phyloP scores from a whole-genome alignment of 192 early-diverging fungal genomes.

The Diversispora epigaea region DNA sequence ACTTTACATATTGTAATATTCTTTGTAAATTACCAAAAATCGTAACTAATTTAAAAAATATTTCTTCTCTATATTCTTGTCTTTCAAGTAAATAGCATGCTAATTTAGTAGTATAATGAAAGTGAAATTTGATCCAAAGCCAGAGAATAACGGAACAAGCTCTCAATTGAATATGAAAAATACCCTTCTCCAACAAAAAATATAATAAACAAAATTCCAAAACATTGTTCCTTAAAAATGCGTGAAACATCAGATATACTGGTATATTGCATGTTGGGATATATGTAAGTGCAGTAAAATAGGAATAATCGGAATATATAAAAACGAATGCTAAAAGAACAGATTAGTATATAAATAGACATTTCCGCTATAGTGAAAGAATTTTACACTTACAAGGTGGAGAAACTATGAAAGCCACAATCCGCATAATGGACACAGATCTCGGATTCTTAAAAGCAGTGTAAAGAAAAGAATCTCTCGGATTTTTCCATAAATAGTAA shows the following conservation, averaged over 20 bases:
- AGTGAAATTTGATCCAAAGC: not conserved
- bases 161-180: not conserved
- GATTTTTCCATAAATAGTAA: slow-evolving; percentile 23
- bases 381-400: slow-evolving; percentile 20
- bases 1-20: slow-evolving; percentile 3
- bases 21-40: slow-evolving; percentile 1
- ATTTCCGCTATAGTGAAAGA: not conserved
- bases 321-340: slow-evolving; percentile 15
- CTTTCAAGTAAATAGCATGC: slow-evolving; percentile 13
- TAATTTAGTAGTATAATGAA: slow-evolving; percentile 5
- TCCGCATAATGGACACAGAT: not conserved
- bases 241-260: not conserved
- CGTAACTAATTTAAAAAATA: not conserved
- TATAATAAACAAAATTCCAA: slow-evolving; percentile 1
- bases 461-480: slow-evolving; percentile 17
- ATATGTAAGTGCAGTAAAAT: slow-evolving; percentile 19
- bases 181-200: slow-evolving; percentile 12
- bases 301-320: slow-evolving; percentile 22
- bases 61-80: not conserved
- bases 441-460: slow-evolving; percentile 15
- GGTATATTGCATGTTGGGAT: slow-evolving; percentile 2
- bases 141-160: not conserved
- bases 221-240: slow-evolving; percentile 13
- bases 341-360: slow-evolving; percentile 13
- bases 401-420: slow-evolving; percentile 16